Evolutionary conservation across 805 yeast genomes (phyloP).

Genomic region (Wickerhamiella lipophila): DNA sequence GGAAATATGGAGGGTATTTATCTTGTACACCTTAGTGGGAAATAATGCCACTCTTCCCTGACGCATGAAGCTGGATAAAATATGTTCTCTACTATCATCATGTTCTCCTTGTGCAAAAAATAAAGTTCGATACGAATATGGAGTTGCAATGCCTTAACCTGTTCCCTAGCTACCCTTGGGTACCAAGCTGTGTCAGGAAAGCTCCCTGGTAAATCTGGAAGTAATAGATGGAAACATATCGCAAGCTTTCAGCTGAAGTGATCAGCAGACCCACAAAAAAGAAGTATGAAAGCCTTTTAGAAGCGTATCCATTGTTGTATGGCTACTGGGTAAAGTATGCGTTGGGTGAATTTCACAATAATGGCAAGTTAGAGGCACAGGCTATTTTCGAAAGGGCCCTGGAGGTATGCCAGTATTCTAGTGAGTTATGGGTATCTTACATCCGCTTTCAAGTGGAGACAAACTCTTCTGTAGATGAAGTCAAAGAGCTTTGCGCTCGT

Average conservation of each 20-base stretch:
- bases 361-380: constrained; percentile 25
- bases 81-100: no score
- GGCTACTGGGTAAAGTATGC: constrained; percentile 36
- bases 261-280: not conserved
- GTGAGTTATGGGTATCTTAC: constrained; percentile 31
- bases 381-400: constrained; percentile 29
- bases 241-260: not conserved
- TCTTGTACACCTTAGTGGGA: no score
- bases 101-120: no score
- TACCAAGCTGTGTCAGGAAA: not conserved
- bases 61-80: no score
- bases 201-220: not conserved
- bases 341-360: constrained; percentile 27
- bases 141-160: no score
- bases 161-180: no score
- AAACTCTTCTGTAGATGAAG: constrained; percentile 17
- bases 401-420: constrained; percentile 24
- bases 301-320: constrained; percentile 28
- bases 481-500: constrained; percentile 31
- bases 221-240: not conserved
- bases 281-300: constrained; percentile 24
- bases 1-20: no score
- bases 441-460: constrained; percentile 26
- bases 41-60: no score
- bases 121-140: no score